Base-by-base conservation (phyloP, 2,329 filamentous ascomycete genomes). In the Botrytis medusae region DNA sequence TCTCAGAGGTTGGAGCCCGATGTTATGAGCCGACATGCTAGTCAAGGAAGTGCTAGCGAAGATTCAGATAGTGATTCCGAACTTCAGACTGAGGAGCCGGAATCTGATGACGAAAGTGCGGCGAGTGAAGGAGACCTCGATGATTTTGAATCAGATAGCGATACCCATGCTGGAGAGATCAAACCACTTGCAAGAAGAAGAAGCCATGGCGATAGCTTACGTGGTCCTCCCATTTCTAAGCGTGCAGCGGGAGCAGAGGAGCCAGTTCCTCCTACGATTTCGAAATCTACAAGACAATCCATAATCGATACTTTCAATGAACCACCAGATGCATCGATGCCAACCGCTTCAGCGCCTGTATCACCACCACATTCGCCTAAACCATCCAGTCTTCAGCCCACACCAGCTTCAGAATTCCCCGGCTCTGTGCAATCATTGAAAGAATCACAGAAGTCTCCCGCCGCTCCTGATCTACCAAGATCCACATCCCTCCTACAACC, bases 381-480 rank as follows among this genome's bases (percentile, higher is more conserved):
- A 67, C 44, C 54, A n/a, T 67, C 63, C 4, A 51, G 67, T 6
- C 44, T 57, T 20, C 76, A 78, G 48, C 64, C 67, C 48, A 37
- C 75, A 1, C 76, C 75, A 37, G 67, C 74, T n/a, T 74, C 75
- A 22, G 76, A 75, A 44, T 61, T 76, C 32, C 48, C 75, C 8
- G 72, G 67, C 34, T 77, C 77, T 25, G 69, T 75, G 12, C 76
- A 76, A 69, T 83, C 86, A 29, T 85, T 87, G 62, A 88, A 89
- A 54, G 95, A 95, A 80, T 91, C 90, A 0, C 94, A 91, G 69
- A 89, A 89, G 9, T 89, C 92, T 0, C 89, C 93, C 0, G 93
- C 93, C 0, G 89, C 92, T 76, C 91, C 92, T 22, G 22, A 42
- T 32, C 42, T 18, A 10, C 20, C 70, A 32, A 10, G 40, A 46